A percentile compares a stretch with the other conserved stretches of the same genome.
Evolutionary conservation across 2,329 filamentous ascomycete genomes (phyloP).

Genomic region (Trichoderma sp.): DNA sequence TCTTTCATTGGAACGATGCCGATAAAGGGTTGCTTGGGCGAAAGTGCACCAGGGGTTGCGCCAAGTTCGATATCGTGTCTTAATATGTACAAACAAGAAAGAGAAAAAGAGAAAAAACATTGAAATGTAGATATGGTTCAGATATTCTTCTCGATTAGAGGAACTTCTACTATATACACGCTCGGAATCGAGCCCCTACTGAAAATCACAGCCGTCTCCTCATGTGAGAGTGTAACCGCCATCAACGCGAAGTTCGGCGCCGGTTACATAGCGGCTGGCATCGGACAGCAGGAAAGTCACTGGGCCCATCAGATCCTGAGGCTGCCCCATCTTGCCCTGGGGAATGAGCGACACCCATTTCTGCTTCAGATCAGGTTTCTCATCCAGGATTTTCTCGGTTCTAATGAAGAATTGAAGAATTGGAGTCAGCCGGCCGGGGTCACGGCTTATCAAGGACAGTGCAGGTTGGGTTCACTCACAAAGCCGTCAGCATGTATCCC

Average conservation of each 20-base stretch:
- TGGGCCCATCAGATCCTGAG: conserved; percentile 90
- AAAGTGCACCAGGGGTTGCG: conserved; percentile 1
- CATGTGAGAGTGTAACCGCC: conserved; percentile 81
- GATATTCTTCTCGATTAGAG: neutral
- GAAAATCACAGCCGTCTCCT: neutral
- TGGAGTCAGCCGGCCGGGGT: neutral
- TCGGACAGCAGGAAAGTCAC: conserved; percentile 85
- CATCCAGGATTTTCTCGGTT: conserved; percentile 90
- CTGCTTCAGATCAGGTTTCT: conserved; percentile 85
- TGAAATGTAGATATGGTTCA: neutral
- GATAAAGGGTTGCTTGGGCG: neutral
- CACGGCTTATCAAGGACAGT: too few relatives aligned
- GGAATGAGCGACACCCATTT: conserved; percentile 94
- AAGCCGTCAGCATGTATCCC: conserved; percentile 92
- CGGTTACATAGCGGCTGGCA: conserved; percentile 70
- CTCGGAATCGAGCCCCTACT: neutral
- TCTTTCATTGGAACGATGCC: neutral
- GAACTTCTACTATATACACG: neutral
- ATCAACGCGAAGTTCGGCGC: conserved; percentile 79
- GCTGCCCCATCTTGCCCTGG: conserved; percentile 88
- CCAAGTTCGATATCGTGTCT: conserved; percentile 11
- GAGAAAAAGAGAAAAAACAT: neutral
- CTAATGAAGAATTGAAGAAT: conserved; percentile 47
- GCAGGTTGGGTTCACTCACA: conserved; percentile 60
- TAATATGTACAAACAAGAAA: conserved; percentile 5